Conservation (phyloP, 164 flowering plant genomes). For the Santalum album region DNA sequence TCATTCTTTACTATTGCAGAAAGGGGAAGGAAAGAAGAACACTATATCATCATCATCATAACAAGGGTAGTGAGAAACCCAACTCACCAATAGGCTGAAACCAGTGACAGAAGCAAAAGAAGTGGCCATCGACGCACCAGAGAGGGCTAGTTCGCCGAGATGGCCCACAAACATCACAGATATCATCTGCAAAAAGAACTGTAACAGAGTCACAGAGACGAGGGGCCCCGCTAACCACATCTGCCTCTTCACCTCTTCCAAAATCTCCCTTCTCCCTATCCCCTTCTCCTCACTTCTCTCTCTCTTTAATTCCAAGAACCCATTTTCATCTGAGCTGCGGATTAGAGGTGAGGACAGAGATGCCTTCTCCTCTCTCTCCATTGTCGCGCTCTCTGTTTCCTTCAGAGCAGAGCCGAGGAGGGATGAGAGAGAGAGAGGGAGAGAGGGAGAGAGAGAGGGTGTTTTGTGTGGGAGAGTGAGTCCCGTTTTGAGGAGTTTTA, state of each 20-base stretch:
- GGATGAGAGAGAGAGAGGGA: no score
- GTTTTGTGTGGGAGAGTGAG: no score
- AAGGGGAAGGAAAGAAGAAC: no score
- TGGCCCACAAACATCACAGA: constrained; percentile 79
- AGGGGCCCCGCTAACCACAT: constrained; percentile 63
- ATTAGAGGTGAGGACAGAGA: constrained; percentile 12
- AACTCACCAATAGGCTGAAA: constrained; percentile 54
- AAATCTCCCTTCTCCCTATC: constrained; percentile 10
- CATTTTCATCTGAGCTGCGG: constrained; percentile 4
- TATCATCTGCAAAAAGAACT: constrained; percentile 42
- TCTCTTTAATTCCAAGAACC: background rate
- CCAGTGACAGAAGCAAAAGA: constrained; percentile 72
- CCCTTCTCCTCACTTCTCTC: background rate
- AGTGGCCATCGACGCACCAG: constrained; percentile 73
- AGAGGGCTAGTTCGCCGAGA: constrained; percentile 56
- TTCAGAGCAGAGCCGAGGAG: background rate
- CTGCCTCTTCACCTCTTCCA: constrained; percentile 55
- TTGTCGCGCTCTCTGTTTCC: background rate
- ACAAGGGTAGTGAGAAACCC: no score
- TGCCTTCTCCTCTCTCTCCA: constrained; percentile 14
- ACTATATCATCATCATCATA: no score
- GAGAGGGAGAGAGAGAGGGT: no score
- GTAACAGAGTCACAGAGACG: constrained; percentile 28
- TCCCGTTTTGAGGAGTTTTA: no score
- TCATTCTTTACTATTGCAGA: no score